A percentile compares a stretch with the other conserved stretches of the same genome.
Conservation (phyloP, 2,329 filamentous ascomycete genomes). For the Colletotrichum acutatum region DNA sequence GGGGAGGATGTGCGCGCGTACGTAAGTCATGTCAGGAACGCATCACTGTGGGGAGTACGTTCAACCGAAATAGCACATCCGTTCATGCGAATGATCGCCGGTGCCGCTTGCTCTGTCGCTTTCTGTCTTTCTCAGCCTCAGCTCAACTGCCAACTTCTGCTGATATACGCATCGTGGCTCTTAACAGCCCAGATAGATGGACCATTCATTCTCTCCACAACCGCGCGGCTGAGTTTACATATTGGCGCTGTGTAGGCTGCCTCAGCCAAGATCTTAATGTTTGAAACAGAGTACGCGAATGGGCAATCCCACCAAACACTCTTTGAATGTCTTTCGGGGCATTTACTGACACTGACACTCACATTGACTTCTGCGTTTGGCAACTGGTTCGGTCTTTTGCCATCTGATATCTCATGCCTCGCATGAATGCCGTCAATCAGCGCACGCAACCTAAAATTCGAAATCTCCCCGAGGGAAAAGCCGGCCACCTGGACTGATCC, state of each 20-base stretch:
- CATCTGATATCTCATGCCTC: background rate
- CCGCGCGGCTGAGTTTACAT: background rate
- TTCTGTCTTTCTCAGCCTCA: background rate
- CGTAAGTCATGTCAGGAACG: background rate
- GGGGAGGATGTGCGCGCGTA: background rate
- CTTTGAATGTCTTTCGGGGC: too few species aligned
- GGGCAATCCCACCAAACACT: background rate
- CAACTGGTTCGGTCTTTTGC: background rate
- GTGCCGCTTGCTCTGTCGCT: background rate
- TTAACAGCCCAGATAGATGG: background rate
- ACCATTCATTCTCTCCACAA: too few species aligned
- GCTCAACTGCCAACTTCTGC: background rate
- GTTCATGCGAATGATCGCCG: background rate
- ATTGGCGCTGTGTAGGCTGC: background rate
- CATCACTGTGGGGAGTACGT: background rate
- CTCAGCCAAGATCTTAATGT: background rate
- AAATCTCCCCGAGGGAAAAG: background rate
- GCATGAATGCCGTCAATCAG: conserved; percentile 3
- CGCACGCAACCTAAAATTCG: background rate
- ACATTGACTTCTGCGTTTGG: background rate
- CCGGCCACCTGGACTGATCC: background rate
- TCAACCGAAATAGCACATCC: background rate
- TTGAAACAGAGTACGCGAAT: background rate
- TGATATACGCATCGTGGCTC: background rate
- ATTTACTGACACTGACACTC: too few species aligned